These are phyloP conservation scores for Phytomonas sp. DNA, from an alignment of 208 protist genomes.

Conservation along the genomic window DNA sequence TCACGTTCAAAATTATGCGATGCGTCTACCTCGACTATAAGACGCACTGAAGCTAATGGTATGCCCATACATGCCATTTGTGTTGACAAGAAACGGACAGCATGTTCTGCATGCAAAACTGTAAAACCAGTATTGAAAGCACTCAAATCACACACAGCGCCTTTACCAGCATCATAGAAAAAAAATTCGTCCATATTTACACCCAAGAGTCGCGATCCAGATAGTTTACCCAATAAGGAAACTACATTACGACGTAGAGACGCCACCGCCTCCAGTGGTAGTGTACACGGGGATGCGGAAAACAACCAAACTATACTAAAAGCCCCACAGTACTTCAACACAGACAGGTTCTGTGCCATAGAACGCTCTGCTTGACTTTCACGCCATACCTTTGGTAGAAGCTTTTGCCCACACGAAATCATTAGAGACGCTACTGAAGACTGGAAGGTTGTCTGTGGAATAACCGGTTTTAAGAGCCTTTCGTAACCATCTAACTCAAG, in stretches of 20 bases:
- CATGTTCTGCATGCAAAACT: background rate
- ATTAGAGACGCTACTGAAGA: background rate
- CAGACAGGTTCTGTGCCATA: background rate
- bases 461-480: background rate
- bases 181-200: background rate
- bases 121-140: background rate
- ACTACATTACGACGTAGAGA: background rate
- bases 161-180: background rate
- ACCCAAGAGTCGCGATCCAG: background rate
- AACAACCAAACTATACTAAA: conserved; percentile 3
- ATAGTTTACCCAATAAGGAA: background rate
- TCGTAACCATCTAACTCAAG: background rate
- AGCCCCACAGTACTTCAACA: background rate
- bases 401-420: background rate
- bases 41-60: background rate
- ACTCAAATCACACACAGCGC: background rate
- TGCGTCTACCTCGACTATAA: background rate
- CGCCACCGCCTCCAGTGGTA: background rate
- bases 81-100: background rate
- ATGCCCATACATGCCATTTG: background rate
- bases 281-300: background rate
- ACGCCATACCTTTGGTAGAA: background rate
- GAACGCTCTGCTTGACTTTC: background rate
- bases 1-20: background rate
- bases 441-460: background rate